Evolutionary conservation across 768 basidiomycete species (phyloP), one percentile per base, ranked within the genome.

Genomic region (Rhizopogon vesiculosus): DNA sequence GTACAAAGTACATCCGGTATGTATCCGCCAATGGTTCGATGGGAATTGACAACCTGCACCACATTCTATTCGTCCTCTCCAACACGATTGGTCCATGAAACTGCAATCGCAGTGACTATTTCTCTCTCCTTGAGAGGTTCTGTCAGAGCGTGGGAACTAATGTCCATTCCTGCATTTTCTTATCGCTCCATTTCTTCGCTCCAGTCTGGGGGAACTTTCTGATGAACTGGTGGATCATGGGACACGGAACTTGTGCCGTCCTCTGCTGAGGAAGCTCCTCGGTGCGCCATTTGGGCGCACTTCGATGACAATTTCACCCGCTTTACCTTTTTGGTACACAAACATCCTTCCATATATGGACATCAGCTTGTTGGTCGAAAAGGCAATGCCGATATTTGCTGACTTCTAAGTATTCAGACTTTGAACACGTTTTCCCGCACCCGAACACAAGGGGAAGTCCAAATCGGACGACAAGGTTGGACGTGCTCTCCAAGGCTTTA

Each of bases 361-460:
- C 0, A 29, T 61, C 53, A 48, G 63, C 50, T 70, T 70, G 60
- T 71, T 12, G 10, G 42, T 62, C 46, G 53, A 66, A 61, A 66
- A 58, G 67, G 64, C 49, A 62, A 62, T 56, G 54, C 39, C 29
- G 39, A 18, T 53, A 56, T 54, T 2, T 18, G 59, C 62, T n/a
- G n/a, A n/a, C n/a, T n/a, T n/a, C n/a, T 54, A 56, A 55, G 51
- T 52, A 38, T 53, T 51, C 53, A 43, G 52, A 51, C 53, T 51
- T 22, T n/a, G 53, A 25, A 42, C 18, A 51, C 2, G 39, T 45
- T 35, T 28, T 40, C 57, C 42, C 44, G 35, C 56, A 45, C 55
- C 41, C 45, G 57, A 53, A 5, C 42, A 69, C 64, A 69, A 69
- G 62, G 65, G 65, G 57, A 64, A 45, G 10, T 41, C 68, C 66